Conservation (phyloP, 164 flowering plant species). For the Akebia trifoliata region DNA sequence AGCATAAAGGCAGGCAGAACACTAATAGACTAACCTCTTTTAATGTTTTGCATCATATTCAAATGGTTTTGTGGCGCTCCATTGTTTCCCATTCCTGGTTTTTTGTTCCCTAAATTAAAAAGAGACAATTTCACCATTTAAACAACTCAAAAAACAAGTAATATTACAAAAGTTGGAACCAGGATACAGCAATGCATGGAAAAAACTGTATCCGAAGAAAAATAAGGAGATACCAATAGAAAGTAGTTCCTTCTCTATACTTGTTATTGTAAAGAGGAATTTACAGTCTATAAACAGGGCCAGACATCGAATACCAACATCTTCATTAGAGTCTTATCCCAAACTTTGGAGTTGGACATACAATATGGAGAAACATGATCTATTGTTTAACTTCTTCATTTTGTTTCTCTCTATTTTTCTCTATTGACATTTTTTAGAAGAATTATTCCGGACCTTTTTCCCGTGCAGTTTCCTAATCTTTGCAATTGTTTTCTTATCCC, state of each 20-base stretch:
- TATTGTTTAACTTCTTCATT: too few species aligned
- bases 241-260: too few species aligned
- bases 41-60: not conserved
- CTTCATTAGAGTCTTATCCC: too few species aligned
- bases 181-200: too few species aligned
- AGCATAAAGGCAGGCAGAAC: not conserved
- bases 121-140: not conserved
- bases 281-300: too few species aligned
- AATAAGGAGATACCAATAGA: too few species aligned
- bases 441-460: slow-evolving; percentile 14
- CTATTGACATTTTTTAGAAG: slow-evolving; percentile 19
- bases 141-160: not conserved
- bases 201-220: too few species aligned
- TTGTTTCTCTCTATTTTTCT: too few species aligned
- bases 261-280: too few species aligned
- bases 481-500: slow-evolving; percentile 16
- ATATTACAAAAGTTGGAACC: not conserved
- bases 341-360: too few species aligned
- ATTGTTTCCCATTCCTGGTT: not conserved
- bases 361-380: too few species aligned
- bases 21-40: slow-evolving; percentile 10
- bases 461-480: slow-evolving; percentile 13
- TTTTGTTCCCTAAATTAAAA: slow-evolving; percentile 17
- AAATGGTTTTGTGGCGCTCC: slow-evolving; percentile 1
- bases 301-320: too few species aligned